phyloP scores from a whole-genome alignment of 495 filamentous ascomycete species.

The Aspergillus mulundensis region DNA sequence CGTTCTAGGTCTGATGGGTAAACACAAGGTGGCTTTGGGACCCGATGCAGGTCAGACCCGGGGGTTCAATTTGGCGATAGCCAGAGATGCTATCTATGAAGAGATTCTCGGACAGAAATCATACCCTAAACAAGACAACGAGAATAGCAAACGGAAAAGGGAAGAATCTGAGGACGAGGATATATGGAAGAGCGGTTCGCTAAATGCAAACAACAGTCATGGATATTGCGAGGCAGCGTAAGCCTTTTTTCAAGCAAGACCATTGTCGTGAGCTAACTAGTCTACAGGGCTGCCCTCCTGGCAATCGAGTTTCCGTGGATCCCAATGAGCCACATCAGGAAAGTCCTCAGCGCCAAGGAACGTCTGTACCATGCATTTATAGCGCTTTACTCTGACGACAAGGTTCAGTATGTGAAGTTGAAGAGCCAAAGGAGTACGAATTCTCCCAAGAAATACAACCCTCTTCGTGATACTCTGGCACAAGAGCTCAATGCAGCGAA shows the following conservation, averaged over 20 bases:
- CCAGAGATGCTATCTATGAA: conserved; percentile 29
- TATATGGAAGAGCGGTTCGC: conserved; percentile 30
- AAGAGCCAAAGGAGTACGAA: background rate
- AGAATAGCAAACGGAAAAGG: conserved; percentile 41
- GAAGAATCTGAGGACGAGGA: conserved; percentile 23
- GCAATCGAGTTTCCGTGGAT: conserved; percentile 14
- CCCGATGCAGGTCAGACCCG: background rate
- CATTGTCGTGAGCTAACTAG: background rate
- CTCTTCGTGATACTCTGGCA: conserved; percentile 6
- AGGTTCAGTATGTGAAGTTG: background rate
- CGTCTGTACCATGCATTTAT: conserved; percentile 18
- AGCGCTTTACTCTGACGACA: conserved; percentile 10
- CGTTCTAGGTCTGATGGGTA: conserved; percentile 35
- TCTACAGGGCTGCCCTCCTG: conserved; percentile 6
- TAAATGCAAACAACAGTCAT: background rate
- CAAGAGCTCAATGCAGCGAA: conserved; percentile 31
- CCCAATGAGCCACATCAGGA: conserved; percentile 11
- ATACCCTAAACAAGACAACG: conserved; percentile 48
- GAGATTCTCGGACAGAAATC: conserved; percentile 37
- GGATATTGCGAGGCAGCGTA: conserved; percentile 13
- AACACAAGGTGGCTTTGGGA: background rate
- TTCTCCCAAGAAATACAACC: background rate
- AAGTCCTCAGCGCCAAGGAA: conserved; percentile 11
- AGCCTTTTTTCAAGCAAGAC: background rate
- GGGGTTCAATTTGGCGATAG: conserved; percentile 10